phyloP scores from a whole-genome alignment of 2,329 filamentous ascomycete genomes.

The Mollisia scopiformis region DNA sequence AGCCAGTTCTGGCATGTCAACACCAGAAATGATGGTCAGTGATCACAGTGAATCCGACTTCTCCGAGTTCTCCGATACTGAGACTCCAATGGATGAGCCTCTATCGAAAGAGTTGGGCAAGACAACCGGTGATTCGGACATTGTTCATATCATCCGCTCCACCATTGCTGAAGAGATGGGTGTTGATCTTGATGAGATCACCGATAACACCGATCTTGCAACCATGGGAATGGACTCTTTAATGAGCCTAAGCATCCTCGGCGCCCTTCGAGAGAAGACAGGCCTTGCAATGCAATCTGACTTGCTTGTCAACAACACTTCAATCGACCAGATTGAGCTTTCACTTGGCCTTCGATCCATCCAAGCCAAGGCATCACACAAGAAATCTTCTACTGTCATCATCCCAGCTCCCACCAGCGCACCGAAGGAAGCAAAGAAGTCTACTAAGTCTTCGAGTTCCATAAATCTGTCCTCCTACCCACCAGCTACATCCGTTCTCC shows the following conservation, averaged over 20 bases:
- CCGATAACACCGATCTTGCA: conserved; percentile 55
- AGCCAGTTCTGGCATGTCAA: conserved; percentile 8
- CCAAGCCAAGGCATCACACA: conserved; percentile 8
- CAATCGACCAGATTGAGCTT: conserved; percentile 25
- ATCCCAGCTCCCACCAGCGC: background rate
- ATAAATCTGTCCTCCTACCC: conserved; percentile 16
- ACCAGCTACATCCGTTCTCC: conserved; percentile 37
- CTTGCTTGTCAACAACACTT: conserved; percentile 27
- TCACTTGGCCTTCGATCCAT: conserved; percentile 20
- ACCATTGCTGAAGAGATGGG: conserved; percentile 59
- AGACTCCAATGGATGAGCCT: conserved; percentile 36
- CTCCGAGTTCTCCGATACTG: conserved; percentile 53
- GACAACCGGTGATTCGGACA: conserved; percentile 48
- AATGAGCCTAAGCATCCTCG: conserved; percentile 55
- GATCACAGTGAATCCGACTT: conserved; percentile 22
- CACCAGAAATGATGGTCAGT: conserved; percentile 11
- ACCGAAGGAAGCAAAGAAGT: background rate
- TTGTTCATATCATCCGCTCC: conserved; percentile 61
- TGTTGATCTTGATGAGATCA: conserved; percentile 54
- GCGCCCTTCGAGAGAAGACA: conserved; percentile 7
- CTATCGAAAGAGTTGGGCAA: conserved; percentile 50
- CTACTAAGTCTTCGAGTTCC: background rate
- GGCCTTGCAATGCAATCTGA: conserved; percentile 45
- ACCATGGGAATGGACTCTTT: conserved; percentile 62
- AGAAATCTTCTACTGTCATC: background rate